Percentiles rank a stretch among this genome's conserved stretches.
Evolutionary conservation across 2,329 filamentous ascomycete genomes (phyloP).

Genomic region (Aspergillus puulaauensis): DNA sequence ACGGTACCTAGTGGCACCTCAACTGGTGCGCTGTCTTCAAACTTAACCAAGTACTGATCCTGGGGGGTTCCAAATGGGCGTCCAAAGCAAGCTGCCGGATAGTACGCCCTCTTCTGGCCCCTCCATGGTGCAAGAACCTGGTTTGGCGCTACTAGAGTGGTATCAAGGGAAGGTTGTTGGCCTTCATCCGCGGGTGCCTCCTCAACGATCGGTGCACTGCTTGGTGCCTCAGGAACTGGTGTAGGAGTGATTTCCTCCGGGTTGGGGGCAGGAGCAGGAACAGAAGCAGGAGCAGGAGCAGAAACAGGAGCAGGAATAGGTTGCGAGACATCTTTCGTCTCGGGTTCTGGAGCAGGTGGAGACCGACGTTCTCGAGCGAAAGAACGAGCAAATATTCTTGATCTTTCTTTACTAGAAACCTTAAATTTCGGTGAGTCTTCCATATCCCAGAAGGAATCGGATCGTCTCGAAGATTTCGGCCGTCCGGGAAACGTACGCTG

Average conservation of each 20-base stretch:
- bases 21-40: conserved; percentile 44
- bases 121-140: conserved; percentile 61
- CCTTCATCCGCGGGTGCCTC: conserved; percentile 1
- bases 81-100: conserved; percentile 60
- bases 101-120: conserved; percentile 55
- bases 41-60: conserved; percentile 46
- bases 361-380: conserved; percentile 1
- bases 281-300: neutral
- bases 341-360: neutral
- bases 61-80: conserved; percentile 39
- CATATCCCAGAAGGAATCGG: conserved; percentile 37
- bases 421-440: conserved; percentile 32
- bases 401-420: conserved; percentile 17
- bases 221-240: conserved; percentile 12
- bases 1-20: conserved; percentile 41
- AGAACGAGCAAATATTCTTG: conserved; percentile 11
- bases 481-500: conserved; percentile 21
- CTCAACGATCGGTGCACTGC: conserved; percentile 9
- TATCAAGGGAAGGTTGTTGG: conserved; percentile 12
- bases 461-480: conserved; percentile 22
- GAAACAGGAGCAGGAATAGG: conserved; percentile 8
- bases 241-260: conserved; percentile 13
- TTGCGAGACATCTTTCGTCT: neutral
- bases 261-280: neutral
- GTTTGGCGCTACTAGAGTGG: conserved; percentile 43